These are phyloP conservation scores for Xylaria telfairii DNA, from an alignment of 495 filamentous ascomycete genomes.

Conservation along the genomic window DNA sequence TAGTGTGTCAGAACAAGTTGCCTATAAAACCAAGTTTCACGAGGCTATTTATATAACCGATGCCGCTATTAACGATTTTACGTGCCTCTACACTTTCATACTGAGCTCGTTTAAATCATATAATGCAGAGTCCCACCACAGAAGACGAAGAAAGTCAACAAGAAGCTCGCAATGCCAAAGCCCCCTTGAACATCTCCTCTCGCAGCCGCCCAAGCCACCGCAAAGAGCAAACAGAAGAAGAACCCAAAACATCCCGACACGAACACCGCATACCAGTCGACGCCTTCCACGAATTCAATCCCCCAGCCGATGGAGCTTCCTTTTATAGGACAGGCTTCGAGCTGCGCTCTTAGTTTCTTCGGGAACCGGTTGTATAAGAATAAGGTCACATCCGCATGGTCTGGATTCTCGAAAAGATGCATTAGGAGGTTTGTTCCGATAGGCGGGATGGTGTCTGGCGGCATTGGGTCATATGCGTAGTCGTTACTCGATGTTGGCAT, in stretches of 20 bases:
- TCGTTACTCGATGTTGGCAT: background rate
- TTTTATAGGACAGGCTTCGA: slow-evolving; percentile 14
- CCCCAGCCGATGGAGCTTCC: slow-evolving; percentile 20
- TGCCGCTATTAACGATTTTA: too few relatives aligned
- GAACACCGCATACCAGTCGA: slow-evolving; percentile 18
- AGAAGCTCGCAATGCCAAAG: slow-evolving; percentile 13
- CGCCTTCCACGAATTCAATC: slow-evolving; percentile 8
- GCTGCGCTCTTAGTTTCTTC: slow-evolving; percentile 15
- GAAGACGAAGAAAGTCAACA: slow-evolving; percentile 8
- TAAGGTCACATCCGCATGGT: slow-evolving; percentile 13
- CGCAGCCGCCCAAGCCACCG: slow-evolving; percentile 5
- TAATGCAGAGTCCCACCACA: slow-evolving; percentile 5
- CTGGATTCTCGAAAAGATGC: slow-evolving; percentile 20
- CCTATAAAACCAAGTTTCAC: too few relatives aligned
- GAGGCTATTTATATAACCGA: too few relatives aligned
- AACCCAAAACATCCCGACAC: background rate
- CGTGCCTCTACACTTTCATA: too few relatives aligned
- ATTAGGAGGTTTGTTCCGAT: slow-evolving; percentile 14
- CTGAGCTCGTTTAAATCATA: slow-evolving; percentile 8
- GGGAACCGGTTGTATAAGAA: slow-evolving; percentile 10
- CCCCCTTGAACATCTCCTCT: slow-evolving; percentile 16
- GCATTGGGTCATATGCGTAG: slow-evolving; percentile 14
- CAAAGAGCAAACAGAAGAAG: slow-evolving; percentile 6
- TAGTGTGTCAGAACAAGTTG: too few relatives aligned
- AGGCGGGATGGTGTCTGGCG: slow-evolving; percentile 11